These are phyloP conservation scores for Colletotrichum horii DNA, from an alignment of 2,329 filamentous ascomycete genomes.

Conservation along the genomic window DNA sequence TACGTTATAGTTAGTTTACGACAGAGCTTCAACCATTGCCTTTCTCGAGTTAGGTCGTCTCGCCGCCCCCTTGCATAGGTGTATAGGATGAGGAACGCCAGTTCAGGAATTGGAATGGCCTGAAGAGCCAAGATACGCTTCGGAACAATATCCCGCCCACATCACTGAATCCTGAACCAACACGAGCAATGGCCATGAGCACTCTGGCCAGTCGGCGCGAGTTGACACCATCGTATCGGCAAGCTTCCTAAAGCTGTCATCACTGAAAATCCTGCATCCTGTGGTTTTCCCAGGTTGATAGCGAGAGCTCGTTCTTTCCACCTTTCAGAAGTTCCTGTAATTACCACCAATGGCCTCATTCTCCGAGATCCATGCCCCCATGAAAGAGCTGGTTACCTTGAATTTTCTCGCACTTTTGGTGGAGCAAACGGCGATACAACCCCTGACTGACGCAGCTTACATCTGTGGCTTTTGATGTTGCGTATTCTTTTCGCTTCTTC, in stretches of 20 bases:
- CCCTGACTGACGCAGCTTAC: background rate
- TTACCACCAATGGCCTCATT: background rate
- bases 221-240: background rate
- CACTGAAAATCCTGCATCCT: background rate
- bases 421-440: background rate
- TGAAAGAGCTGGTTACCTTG: background rate
- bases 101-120: background rate
- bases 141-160: background rate
- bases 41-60: background rate
- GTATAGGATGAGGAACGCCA: background rate
- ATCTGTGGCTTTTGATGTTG: background rate
- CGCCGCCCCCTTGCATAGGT: background rate
- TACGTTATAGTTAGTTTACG: too few species aligned
- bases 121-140: background rate
- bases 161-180: background rate
- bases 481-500: background rate
- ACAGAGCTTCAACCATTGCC: background rate
- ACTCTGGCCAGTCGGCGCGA: background rate
- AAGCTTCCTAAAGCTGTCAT: background rate
- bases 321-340: background rate
- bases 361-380: background rate
- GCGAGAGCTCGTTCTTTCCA: background rate
- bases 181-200: background rate
- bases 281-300: background rate
- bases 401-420: background rate